Evolutionary conservation across 1,284 basidiomycete species (phyloP), one percentile per base, ranked within the genome.

Genomic region (Phlebopus sp.): DNA sequence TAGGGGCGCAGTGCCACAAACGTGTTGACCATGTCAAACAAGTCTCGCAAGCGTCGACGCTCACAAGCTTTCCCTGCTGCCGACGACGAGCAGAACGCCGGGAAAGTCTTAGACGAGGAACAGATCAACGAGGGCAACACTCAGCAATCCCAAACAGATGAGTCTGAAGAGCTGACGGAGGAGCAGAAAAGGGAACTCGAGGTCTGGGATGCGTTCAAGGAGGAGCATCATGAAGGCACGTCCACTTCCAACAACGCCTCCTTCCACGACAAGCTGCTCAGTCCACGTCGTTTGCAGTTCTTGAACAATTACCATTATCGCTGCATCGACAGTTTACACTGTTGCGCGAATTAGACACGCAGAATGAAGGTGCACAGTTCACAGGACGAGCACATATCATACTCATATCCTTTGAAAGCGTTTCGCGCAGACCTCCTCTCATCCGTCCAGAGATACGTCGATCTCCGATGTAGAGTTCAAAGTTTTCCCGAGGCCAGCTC

Each of bases 301-400:
- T 93, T 46, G 92, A 95, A 58, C 91, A 94, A 65, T 69, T 96
- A 5, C 92, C 93, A 2, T 70, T 95, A 49, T 89, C 90, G 45
- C 66, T 96, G 44, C 86, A 91, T 59, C 76, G 93, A 32, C 86
- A 90, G 49, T 88, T 86, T 65, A 74, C 82, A 18, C 72, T 96
- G 30, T 77, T 94, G 60, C 73, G 78, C n/a, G 92, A 96, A 66
- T 70, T 94, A 25, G 93, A 96, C 57, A 75, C 82, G 51, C 88
- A 91, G 61, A 76, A 81, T 44, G 67, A 78, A 44, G 70, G 90
- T 90, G 55, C 54, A 35, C 17, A 17, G 18, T 35, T 38, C 15
- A 9, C 5, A 25, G 36, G 15, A n/a, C 17, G 8, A 42, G 8
- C 31, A 44, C 3, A 36, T 17, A 48, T 60, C 23, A 58, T 29